phyloP scores from a whole-genome alignment of 805 yeast species.

The Grigorovia humatica region DNA sequence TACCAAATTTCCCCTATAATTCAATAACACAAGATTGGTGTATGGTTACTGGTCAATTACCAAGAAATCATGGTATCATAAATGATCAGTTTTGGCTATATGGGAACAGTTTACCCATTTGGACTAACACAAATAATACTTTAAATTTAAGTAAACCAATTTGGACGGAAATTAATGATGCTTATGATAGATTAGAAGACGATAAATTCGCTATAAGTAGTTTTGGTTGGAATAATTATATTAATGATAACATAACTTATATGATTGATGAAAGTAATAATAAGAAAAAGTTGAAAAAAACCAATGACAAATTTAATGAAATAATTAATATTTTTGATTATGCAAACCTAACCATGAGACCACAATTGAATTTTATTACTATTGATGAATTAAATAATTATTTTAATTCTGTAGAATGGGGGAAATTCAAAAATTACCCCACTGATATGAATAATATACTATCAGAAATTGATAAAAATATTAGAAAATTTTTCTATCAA shows the following conservation, averaged over 20 bases:
- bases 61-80: conserved; percentile 68
- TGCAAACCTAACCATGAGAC: conserved; percentile 39
- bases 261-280: background rate
- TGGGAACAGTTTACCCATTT: background rate
- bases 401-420: conserved; percentile 56
- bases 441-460: conserved; percentile 29
- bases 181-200: background rate
- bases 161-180: conserved; percentile 1
- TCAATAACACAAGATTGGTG: conserved; percentile 94
- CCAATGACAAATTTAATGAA: conserved; percentile 42
- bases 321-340: conserved; percentile 59
- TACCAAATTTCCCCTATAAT: conserved; percentile 78
- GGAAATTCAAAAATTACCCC: conserved; percentile 25
- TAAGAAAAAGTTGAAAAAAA: background rate
- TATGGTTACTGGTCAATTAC: conserved; percentile 74
- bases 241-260: background rate
- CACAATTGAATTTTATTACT: conserved; percentile 67
- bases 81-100: background rate
- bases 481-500: conserved; percentile 40
- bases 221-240: conserved; percentile 1
- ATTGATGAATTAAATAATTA: conserved; percentile 75
- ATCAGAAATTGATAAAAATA: conserved; percentile 52
- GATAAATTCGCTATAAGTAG: background rate
- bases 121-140: background rate
- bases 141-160: background rate